These are phyloP conservation scores for Solanum ossicruentum DNA, from an alignment of 257 asterid genomes.

Conservation along the genomic window DNA sequence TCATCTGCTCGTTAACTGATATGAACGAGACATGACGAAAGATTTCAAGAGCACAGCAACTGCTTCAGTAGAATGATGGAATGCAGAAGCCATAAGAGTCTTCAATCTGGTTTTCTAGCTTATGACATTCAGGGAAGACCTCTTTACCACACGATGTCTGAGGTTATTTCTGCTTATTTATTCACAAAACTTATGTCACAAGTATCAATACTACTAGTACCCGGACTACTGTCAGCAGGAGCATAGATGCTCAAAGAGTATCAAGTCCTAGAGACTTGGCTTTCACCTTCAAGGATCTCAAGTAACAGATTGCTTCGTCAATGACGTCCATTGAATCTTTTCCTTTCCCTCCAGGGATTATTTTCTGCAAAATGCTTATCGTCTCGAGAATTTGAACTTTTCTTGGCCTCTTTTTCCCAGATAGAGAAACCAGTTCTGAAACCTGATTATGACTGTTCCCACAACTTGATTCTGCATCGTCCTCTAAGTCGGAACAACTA, in stretches of 20 bases:
- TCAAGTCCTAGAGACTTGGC: conserved; percentile 57
- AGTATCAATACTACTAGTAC: not conserved
- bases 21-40: not conserved
- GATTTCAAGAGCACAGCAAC: not conserved
- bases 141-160: not conserved
- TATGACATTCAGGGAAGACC: not conserved
- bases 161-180: not conserved
- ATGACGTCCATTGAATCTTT: conserved; percentile 48
- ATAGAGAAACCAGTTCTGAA: not conserved
- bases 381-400: conserved; percentile 48
- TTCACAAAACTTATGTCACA: not conserved
- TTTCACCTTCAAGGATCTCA: conserved; percentile 60
- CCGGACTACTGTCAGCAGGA: not conserved
- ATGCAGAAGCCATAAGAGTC: not conserved
- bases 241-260: conserved; percentile 16
- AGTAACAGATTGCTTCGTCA: conserved; percentile 62
- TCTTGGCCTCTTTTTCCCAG: conserved; percentile 38
- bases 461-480: conserved; percentile 61
- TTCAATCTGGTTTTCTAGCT: not conserved
- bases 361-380: conserved; percentile 33
- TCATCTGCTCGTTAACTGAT: conserved; percentile 2
- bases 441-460: conserved; percentile 11
- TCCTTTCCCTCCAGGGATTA: conserved; percentile 53
- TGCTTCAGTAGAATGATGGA: not conserved
- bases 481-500: conserved; percentile 25